Percentiles rank a stretch among this genome's conserved stretches.
Conservation (phyloP, 2,329 filamentous ascomycete genomes). For the Alternaria panax region DNA sequence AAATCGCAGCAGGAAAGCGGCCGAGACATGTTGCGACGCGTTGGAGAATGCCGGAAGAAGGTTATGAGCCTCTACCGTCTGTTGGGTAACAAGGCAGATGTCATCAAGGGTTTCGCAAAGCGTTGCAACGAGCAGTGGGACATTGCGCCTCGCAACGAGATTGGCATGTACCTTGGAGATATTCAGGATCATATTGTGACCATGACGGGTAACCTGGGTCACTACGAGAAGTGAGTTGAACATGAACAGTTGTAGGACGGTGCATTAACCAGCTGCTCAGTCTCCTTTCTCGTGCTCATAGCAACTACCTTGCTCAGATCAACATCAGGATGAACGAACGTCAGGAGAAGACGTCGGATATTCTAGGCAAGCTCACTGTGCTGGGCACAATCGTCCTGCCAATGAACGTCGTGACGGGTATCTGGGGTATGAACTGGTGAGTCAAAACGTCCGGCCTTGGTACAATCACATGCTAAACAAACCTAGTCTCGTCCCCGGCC, state of each 20-base stretch:
- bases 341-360: constrained; percentile 93
- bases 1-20: constrained; percentile 58
- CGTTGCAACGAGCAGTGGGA: constrained; percentile 98
- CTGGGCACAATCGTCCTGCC: constrained; percentile 95
- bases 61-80: constrained; percentile 95
- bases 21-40: constrained; percentile 86
- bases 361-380: constrained; percentile 92
- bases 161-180: constrained; percentile 96
- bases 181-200: constrained; percentile 99
- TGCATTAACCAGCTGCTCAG: constrained; percentile 55
- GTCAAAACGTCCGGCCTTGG: not conserved
- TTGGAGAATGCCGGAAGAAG: constrained; percentile 94
- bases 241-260: not conserved
- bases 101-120: constrained; percentile 99
- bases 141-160: constrained; percentile 91
- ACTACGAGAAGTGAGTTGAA: constrained; percentile 86
- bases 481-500: constrained; percentile 79
- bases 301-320: constrained; percentile 98
- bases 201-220: constrained; percentile 94
- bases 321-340: constrained; percentile 99
- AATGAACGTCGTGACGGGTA: constrained; percentile 98
- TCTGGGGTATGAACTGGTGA: constrained; percentile 91
- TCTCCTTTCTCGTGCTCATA: constrained; percentile 88
- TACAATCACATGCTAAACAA: constrained; percentile 9
- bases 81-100: constrained; percentile 95